These are phyloP conservation scores for Penicillium janthinellum DNA, from an alignment of 2,329 filamentous ascomycete species.

Conservation along the genomic window DNA sequence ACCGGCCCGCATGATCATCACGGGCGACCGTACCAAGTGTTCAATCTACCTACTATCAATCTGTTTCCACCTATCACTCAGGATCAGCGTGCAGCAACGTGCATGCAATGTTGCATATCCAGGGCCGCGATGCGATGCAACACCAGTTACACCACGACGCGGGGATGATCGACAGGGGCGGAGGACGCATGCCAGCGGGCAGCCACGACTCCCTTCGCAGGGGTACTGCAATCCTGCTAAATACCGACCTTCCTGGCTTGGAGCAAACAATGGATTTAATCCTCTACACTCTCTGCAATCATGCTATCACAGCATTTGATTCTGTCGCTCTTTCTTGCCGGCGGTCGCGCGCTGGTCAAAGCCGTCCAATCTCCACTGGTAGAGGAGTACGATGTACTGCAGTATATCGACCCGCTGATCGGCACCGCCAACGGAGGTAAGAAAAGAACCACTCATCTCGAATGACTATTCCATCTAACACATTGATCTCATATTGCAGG, in stretches of 20 bases:
- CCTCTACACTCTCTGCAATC: slow-evolving; percentile 11
- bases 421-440: slow-evolving; percentile 54
- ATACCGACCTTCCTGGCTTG: slow-evolving; percentile 8
- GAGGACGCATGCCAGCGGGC: slow-evolving; percentile 15
- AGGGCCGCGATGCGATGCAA: slow-evolving; percentile 8
- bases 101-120: slow-evolving; percentile 2
- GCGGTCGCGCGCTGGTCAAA: slow-evolving; percentile 12
- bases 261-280: neutral
- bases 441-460: neutral
- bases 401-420: slow-evolving; percentile 56
- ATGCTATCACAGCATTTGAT: slow-evolving; percentile 16
- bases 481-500: slow-evolving; percentile 32
- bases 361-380: slow-evolving; percentile 13
- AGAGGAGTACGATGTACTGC: slow-evolving; percentile 44
- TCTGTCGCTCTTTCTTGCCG: slow-evolving; percentile 16
- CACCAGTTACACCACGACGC: slow-evolving; percentile 7
- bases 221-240: slow-evolving; percentile 8
- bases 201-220: slow-evolving; percentile 12
- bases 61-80: neutral
- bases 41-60: neutral
- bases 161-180: slow-evolving; percentile 21
- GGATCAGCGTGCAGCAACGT: neutral
- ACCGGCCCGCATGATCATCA: neutral
- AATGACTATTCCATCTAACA: neutral
- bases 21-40: neutral